phyloP scores from a whole-genome alignment of 139 green algal species.

The Pycnococcus provasolii region DNA sequence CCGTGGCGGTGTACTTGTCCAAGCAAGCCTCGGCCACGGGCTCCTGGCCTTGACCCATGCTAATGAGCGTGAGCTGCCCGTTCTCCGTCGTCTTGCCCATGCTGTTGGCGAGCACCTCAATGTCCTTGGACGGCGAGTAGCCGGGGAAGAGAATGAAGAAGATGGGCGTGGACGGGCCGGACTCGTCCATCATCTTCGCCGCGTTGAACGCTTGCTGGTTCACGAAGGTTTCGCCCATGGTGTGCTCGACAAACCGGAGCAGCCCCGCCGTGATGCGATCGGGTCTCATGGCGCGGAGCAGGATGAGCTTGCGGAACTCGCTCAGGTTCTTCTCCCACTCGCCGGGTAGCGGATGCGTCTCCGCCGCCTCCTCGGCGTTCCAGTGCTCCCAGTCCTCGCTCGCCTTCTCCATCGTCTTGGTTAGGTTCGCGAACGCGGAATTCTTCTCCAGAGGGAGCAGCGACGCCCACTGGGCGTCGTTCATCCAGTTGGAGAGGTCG shows the following conservation, averaged over 20 bases:
- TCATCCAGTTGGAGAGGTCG: constrained; percentile 67
- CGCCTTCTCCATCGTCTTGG: constrained; percentile 76
- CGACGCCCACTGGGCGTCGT: constrained; percentile 60
- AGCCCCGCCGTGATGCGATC: constrained; percentile 71
- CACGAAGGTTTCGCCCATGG: constrained; percentile 48
- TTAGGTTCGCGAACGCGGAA: constrained; percentile 43
- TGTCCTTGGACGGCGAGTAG: constrained; percentile 73
- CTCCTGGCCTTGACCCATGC: constrained; percentile 78
- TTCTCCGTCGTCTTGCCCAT: constrained; percentile 54
- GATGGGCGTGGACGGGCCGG: constrained; percentile 53
- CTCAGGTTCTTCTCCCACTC: constrained; percentile 55
- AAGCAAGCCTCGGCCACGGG: constrained; percentile 59
- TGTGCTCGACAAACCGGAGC: constrained; percentile 43
- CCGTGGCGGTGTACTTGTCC: constrained; percentile 69
- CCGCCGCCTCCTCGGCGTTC: constrained; percentile 51
- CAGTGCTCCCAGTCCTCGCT: constrained; percentile 65
- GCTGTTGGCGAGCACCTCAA: constrained; percentile 61
- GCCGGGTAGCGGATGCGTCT: constrained; percentile 38
- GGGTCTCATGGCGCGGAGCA: constrained; percentile 57
- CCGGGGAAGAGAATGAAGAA: constrained; percentile 85
- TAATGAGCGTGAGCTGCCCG: constrained; percentile 66
- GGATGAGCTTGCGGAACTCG: constrained; percentile 61
- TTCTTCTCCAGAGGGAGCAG: constrained; percentile 55
- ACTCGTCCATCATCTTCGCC: constrained; percentile 54
- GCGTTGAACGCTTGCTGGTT: constrained; percentile 64